Evolutionary conservation across 2,329 filamentous ascomycete species (phyloP), one percentile per base, ranked within the genome.

Genomic region (Sporothrix protearum): DNA sequence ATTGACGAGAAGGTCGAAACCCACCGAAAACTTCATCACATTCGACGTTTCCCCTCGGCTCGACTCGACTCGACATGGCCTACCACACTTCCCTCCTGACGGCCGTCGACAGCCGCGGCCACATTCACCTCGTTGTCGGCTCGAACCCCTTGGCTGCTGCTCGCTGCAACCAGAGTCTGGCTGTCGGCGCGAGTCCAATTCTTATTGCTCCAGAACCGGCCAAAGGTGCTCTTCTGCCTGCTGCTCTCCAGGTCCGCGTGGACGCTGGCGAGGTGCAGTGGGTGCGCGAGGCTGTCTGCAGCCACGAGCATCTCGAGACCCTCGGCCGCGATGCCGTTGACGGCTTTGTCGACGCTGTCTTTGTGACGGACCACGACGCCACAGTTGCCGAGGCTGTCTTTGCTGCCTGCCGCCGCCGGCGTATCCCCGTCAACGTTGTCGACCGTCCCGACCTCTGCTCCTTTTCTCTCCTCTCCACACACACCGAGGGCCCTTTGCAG

Each of bases 361-460:
- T 98, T 80, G 89, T 98, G 49, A 97, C 94, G 8, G 42, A 51
- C 12, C 14, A 36, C 33, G 42, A 30, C 36, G n/a, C 42, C 1
- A 3, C 12, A 0, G 3, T 28, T 2, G 64, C 28, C 14, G 70
- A 68, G 42, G 6, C 55, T 89, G 85, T 97, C 74, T 93, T 93
- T 0, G 84, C 83, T 5, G 83, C 94, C 3, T 98, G 96, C 82
- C 88, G 86, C 73, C 87, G 91, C 63, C 85, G 94, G 73, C 89
- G 96, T 59, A 96, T 99, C 76, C 95, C 95, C 42, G 86, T 99
- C 78, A 99, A 99, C 80, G 93, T 98, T 33, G 88, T 93, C 73
- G 96, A 99, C 82, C 88, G 92, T 0, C 92, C 95, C 0, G 86
- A 88, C 45, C 89, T 98, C 19, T 97, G 94, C 83, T 92, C 93